Base-by-base conservation (phyloP, 1,284 basidiomycete species). In the Ceratobasidium sp. region DNA sequence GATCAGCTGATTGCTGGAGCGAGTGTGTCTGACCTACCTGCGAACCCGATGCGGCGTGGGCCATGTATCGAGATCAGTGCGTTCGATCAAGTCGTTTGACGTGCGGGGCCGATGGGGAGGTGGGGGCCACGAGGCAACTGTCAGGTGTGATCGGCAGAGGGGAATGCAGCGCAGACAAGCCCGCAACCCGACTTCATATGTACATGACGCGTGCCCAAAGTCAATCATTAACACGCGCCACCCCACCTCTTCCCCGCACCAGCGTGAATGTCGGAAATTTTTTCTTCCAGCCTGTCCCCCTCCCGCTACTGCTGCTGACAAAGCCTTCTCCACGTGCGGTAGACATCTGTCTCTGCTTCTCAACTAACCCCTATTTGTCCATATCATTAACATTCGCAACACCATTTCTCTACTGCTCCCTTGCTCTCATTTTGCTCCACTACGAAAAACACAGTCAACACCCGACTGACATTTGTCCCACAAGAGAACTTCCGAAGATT, bases 181-280 rank as follows among this genome's bases (percentile, higher is more conserved):
- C n/a, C 36, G 36, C 36, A 41, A 31, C 53, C 53, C 31, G 24
- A 24, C 24, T 56, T 27, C 53, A 64, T 64, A 64, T 48, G 33
- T 47, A 15, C 60, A 64, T 64, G 62, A 64, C 62, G 62, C 62
- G 62, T 56, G 53, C 53, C 62, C 45, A 63, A 63, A 22, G 11
- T 33, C 45, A 48, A 64, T 64, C 64, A 48, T 33, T 33, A 64
- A 64, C 62, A 66, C 64, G 64, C 64, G 47, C 62, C 45, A 64
- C 62, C 45, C 36, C 64, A 31, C 48, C 33, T 31, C 65, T 69
- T 69, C 51, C 53, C 65, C 65, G 22, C 64, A 51, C 50, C 50
- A 51, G 29, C 53, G 24, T 53, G 51, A 54, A 69, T 56, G 48
- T 45, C 53, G 51, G 65, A 69, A 69, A 69, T 69, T 69, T 69